These are phyloP conservation scores for Solanum pennellii DNA, from an alignment of 257 asterid species.

Conservation along the genomic window DNA sequence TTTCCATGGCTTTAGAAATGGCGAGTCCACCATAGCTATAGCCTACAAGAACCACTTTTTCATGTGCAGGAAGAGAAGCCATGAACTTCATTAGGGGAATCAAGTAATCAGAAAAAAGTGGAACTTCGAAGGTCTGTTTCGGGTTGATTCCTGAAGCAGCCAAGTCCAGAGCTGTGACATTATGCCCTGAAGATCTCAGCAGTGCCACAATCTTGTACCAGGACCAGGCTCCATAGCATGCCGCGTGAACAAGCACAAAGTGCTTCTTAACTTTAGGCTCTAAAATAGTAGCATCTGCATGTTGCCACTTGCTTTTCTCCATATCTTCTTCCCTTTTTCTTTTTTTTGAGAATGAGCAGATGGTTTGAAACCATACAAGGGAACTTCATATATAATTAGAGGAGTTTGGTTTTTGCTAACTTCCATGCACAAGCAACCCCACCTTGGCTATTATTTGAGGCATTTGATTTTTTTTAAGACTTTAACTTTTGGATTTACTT, in stretches of 20 bases:
- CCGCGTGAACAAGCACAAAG: too few species aligned
- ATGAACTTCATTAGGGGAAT: slow-evolving; percentile 20
- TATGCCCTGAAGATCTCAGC: slow-evolving; percentile 11
- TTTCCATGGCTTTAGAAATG: slow-evolving; percentile 29
- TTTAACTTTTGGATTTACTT: neutral
- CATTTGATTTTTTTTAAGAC: neutral
- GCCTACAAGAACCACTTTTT: slow-evolving; percentile 22
- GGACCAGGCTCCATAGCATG: slow-evolving; percentile 23
- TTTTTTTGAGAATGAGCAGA: neutral
- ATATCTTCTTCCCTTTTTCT: neutral
- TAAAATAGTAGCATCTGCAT: neutral
- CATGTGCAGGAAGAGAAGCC: slow-evolving; percentile 9
- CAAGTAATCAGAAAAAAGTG: slow-evolving; percentile 6
- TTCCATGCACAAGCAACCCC: too few species aligned
- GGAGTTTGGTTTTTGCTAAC: too few species aligned
- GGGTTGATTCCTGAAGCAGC: slow-evolving; percentile 23
- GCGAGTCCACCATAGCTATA: slow-evolving; percentile 24
- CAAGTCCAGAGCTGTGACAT: slow-evolving; percentile 22
- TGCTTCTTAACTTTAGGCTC: neutral
- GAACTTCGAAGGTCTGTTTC: neutral
- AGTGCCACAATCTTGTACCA: slow-evolving; percentile 19
- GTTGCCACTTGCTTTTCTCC: neutral
- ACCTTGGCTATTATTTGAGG: neutral
- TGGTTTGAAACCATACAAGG: too few species aligned
- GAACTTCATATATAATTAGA: too few species aligned